Conservation (phyloP, 768 basidiomycete species). For the Cubamyces lactineus region DNA sequence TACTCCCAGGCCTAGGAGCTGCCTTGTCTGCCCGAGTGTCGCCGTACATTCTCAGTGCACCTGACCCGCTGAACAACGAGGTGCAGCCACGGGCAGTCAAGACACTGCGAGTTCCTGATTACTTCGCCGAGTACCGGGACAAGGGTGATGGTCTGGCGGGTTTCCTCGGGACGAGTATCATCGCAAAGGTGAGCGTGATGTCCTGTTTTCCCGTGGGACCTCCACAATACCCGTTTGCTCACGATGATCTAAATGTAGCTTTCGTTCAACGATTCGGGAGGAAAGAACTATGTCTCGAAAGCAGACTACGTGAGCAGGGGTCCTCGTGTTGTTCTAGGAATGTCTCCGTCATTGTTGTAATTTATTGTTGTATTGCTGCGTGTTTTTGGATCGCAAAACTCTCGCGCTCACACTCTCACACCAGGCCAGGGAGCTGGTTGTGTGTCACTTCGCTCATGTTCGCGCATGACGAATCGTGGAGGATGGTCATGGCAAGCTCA, state of each 20-base stretch:
- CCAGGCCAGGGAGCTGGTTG: neutral
- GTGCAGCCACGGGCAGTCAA: constrained; percentile 70
- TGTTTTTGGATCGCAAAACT: neutral
- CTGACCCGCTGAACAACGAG: constrained; percentile 65
- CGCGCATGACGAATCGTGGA: neutral
- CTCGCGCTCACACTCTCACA: neutral
- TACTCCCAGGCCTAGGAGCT: constrained; percentile 36
- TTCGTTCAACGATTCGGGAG: constrained; percentile 68
- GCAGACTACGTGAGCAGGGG: constrained; percentile 74
- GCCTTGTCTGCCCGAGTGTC: constrained; percentile 75
- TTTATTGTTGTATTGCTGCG: constrained; percentile 8
- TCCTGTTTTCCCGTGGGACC: constrained; percentile 4
- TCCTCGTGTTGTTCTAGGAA: constrained; percentile 75
- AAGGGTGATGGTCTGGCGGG: constrained; percentile 81
- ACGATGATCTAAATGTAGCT: constrained; percentile 48
- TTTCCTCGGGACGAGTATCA: constrained; percentile 81
- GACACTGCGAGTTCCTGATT: constrained; percentile 76
- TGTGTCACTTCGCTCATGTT: neutral
- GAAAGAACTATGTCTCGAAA: constrained; percentile 78
- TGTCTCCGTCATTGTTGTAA: constrained; percentile 74
- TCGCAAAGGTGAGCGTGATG: constrained; percentile 67
- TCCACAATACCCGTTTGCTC: neutral
- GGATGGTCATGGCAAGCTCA: constrained; percentile 18
- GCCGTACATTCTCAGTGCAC: constrained; percentile 59
- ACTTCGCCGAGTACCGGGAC: constrained; percentile 89